A percentile compares a stretch with the other conserved stretches of the same genome.
phyloP scores from a whole-genome alignment of 495 filamentous ascomycete species.

The Talaromyces liani region DNA sequence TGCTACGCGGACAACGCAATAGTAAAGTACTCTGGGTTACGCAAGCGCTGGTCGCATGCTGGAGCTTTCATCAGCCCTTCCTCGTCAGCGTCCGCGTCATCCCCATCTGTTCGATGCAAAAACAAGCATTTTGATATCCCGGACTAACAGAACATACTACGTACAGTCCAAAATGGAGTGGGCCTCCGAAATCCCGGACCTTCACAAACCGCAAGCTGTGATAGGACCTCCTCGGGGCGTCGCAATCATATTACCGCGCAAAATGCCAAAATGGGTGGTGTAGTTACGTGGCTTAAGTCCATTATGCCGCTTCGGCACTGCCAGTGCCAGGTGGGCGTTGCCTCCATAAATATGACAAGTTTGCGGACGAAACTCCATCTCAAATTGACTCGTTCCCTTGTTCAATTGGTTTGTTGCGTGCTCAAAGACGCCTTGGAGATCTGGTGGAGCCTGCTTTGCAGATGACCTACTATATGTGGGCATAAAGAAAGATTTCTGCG shows the following conservation, averaged over 20 bases:
- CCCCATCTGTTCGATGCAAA: not conserved
- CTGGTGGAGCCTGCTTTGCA: not conserved
- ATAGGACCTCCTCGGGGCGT: not conserved
- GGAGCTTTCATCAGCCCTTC: not conserved
- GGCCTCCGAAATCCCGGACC: not conserved
- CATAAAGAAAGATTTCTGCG: not conserved
- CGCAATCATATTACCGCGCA: not conserved
- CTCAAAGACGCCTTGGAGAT: not conserved
- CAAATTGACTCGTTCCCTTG: not conserved
- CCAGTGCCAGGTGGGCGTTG: not conserved
- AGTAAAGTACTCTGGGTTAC: not conserved
- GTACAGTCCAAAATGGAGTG: not conserved
- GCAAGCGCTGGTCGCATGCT: not conserved
- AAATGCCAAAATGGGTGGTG: not conserved
- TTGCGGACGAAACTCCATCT: not conserved
- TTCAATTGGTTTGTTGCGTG: not conserved
- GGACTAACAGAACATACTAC: not conserved
- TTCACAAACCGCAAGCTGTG: not conserved
- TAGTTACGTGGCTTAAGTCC: not conserved
- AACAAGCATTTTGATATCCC: not conserved
- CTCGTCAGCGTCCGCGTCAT: conserved; percentile 8
- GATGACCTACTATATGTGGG: not conserved
- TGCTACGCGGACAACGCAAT: not conserved
- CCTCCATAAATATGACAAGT: not conserved
- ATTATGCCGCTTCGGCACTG: not conserved